Conservation (phyloP, 257 asterid genomes). For the Ilex asprella region DNA sequence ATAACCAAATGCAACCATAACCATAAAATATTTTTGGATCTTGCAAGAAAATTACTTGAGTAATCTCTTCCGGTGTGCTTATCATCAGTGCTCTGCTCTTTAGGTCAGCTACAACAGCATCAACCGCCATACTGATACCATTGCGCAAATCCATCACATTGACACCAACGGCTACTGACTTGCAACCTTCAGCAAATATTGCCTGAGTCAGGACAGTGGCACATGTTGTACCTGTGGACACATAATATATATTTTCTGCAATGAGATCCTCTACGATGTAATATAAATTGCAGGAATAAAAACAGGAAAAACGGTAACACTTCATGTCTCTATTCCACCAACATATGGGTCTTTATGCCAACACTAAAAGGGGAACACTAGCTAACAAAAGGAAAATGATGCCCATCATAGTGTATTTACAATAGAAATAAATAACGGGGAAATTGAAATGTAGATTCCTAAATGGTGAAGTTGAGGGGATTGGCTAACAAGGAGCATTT, state of each 20-base stretch:
- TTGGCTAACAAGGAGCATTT: too few species aligned
- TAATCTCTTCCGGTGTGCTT: conserved; percentile 85
- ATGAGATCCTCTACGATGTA: conserved; percentile 14
- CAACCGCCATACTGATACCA: conserved; percentile 80
- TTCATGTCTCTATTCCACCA: background rate
- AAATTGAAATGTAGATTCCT: too few species aligned
- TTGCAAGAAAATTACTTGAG: conserved; percentile 52
- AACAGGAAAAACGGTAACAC: background rate
- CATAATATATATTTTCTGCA: conserved; percentile 6
- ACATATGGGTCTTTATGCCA: too few species aligned
- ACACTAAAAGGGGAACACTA: too few species aligned
- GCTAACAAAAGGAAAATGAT: too few species aligned
- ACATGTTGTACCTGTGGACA: conserved; percentile 81
- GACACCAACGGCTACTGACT: conserved; percentile 77
- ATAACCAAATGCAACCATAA: conserved; percentile 6
- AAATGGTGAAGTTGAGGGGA: too few species aligned
- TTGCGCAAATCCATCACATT: conserved; percentile 86
- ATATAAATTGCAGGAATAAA: background rate
- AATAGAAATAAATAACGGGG: too few species aligned
- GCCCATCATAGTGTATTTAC: too few species aligned
- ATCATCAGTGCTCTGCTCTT: conserved; percentile 83
- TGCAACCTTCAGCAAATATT: conserved; percentile 84
- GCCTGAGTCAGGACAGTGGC: conserved; percentile 91
- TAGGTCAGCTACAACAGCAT: conserved; percentile 69
- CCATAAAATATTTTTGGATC: conserved; percentile 1